Evolutionary conservation across 352 stramenopile genomes (phyloP).

Genomic region (Thalassiosira ordinaria): DNA sequence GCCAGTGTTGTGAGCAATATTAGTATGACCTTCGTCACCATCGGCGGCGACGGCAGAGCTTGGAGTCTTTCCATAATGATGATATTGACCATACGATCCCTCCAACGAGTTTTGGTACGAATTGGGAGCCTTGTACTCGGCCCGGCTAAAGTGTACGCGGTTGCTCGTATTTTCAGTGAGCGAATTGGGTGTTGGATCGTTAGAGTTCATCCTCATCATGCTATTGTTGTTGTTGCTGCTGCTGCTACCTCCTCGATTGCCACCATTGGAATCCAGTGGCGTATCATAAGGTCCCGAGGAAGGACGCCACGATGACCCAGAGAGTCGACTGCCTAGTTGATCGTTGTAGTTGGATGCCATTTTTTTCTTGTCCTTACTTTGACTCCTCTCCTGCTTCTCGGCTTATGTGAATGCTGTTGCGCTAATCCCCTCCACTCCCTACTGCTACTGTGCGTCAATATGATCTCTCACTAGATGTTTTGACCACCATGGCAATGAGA

Average conservation of each 20-base stretch:
- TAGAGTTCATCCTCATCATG: not conserved
- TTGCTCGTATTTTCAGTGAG: not conserved
- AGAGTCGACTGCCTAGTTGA: constrained; percentile 15
- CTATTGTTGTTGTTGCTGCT: not conserved
- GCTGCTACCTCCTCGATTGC: not conserved
- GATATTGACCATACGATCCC: too few relatives aligned
- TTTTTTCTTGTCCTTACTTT: too few relatives aligned
- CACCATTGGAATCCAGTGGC: not conserved
- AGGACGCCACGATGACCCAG: constrained; percentile 27
- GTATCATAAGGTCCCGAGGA: constrained; percentile 18
- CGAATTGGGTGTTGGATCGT: constrained; percentile 16
- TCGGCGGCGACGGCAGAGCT: not conserved
- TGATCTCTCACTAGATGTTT: too few relatives aligned
- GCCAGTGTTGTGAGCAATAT: not conserved
- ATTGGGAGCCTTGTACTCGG: constrained; percentile 26
- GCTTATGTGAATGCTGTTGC: too few relatives aligned
- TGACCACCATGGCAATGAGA: too few relatives aligned
- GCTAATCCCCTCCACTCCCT: too few relatives aligned
- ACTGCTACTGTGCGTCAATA: too few relatives aligned
- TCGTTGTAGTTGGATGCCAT: constrained; percentile 20
- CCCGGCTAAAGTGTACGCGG: constrained; percentile 7
- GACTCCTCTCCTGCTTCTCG: too few relatives aligned
- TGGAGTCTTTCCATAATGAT: not conserved
- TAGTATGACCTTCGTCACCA: not conserved
- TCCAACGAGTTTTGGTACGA: constrained; percentile 18